These are phyloP conservation scores for Gomphus sp. DNA, from an alignment of 1,284 basidiomycete species.

Conservation along the genomic window DNA sequence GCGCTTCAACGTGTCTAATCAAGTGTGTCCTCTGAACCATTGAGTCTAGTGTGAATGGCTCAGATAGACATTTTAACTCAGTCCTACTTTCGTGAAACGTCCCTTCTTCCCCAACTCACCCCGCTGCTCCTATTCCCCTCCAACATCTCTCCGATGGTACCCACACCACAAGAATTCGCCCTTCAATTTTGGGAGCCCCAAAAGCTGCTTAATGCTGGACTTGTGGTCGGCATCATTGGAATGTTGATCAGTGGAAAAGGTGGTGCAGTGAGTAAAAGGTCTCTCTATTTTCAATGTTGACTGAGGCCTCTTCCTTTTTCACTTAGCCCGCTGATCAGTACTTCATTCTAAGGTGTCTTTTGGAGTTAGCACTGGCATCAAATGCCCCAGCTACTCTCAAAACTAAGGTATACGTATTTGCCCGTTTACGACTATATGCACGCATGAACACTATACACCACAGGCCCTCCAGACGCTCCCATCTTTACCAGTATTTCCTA, in stretches of 20 bases:
- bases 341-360: slow-evolving; percentile 73
- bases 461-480: slow-evolving; percentile 64
- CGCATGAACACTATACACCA: slow-evolving; percentile 9
- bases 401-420: slow-evolving; percentile 50
- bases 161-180: slow-evolving; percentile 85
- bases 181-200: slow-evolving; percentile 96
- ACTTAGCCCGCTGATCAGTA: slow-evolving; percentile 32
- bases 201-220: slow-evolving; percentile 70
- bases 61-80: slow-evolving; percentile 22
- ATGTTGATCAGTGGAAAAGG: slow-evolving; percentile 70
- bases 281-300: not conserved
- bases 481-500: slow-evolving; percentile 46
- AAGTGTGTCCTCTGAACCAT: slow-evolving; percentile 41
- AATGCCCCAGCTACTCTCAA: slow-evolving; percentile 87
- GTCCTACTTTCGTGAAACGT: slow-evolving; percentile 96
- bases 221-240: slow-evolving; percentile 74
- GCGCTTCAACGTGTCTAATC: slow-evolving; percentile 92
- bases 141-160: slow-evolving; percentile 50
- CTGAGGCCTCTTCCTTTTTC: slow-evolving; percentile 5
- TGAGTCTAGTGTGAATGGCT: not conserved
- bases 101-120: slow-evolving; percentile 73
- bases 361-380: slow-evolving; percentile 85
- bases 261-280: slow-evolving; percentile 43
- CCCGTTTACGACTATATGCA: not conserved
- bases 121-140: slow-evolving; percentile 84